Evolutionary conservation across 2,329 filamentous ascomycete species (phyloP).

Genomic region (Ceratocystis papillata): DNA sequence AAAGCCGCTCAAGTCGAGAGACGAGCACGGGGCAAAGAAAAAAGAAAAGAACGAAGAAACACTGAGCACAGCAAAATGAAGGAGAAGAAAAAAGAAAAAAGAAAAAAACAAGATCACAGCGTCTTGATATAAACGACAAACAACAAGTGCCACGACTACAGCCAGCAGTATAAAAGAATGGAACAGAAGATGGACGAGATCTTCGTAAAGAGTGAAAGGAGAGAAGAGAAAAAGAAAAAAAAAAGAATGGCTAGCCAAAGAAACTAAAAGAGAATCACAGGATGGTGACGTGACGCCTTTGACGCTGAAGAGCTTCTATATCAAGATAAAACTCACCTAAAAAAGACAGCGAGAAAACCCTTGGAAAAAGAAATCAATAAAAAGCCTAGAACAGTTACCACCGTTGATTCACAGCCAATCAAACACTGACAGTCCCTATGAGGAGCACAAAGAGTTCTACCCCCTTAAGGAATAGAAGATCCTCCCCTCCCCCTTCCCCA

Average conservation of each 20-base stretch:
- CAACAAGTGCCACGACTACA: background rate
- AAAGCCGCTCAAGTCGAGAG: background rate
- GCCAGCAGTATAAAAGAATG: background rate
- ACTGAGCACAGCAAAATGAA: background rate
- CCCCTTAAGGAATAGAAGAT: background rate
- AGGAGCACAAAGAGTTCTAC: background rate
- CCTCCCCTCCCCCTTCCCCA: background rate
- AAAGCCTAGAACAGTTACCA: background rate
- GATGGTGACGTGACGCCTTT: background rate
- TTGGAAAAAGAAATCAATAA: background rate
- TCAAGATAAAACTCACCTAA: background rate
- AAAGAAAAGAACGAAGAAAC: background rate
- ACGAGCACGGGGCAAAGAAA: background rate
- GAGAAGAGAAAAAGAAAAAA: background rate
- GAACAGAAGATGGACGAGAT: background rate
- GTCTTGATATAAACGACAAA: background rate
- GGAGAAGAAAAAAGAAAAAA: constrained; percentile 18
- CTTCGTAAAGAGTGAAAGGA: background rate
- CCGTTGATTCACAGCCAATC: constrained; percentile 5
- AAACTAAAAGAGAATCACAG: background rate
- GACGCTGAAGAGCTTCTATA: background rate
- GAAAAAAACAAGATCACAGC: constrained; percentile 1
- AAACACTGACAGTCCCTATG: background rate
- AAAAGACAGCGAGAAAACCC: no score
- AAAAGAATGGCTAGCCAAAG: background rate